These are phyloP conservation scores for Reticulomyxa filosa DNA, from an alignment of 78 protist species.

Conservation along the genomic window DNA sequence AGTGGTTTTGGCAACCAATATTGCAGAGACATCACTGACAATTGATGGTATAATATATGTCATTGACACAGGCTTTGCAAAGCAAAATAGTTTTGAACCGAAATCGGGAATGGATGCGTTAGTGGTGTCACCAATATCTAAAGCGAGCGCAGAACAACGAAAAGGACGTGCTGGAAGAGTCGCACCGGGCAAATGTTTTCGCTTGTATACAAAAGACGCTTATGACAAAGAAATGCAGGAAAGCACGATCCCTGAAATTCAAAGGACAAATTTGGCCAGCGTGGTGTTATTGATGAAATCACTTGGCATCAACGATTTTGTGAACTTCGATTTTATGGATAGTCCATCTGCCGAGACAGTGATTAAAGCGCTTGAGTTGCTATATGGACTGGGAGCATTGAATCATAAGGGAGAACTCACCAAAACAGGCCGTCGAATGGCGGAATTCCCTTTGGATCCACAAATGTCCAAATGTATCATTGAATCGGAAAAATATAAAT, in stretches of 20 bases:
- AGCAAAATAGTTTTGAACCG: constrained; percentile 74
- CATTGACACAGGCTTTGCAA: constrained; percentile 79
- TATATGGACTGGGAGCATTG: constrained; percentile 59
- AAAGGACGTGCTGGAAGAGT: constrained; percentile 92
- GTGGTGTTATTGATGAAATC: constrained; percentile 73
- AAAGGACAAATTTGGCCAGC: constrained; percentile 78
- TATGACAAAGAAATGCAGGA: constrained; percentile 56
- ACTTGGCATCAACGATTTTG: constrained; percentile 83
- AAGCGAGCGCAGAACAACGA: constrained; percentile 76
- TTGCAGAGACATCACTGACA: background rate
- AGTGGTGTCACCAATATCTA: constrained; percentile 66
- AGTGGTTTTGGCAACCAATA: background rate
- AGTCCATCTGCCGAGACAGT: constrained; percentile 93
- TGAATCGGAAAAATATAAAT: constrained; percentile 31
- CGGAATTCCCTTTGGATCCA: constrained; percentile 95
- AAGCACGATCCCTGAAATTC: constrained; percentile 87
- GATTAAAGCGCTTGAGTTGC: constrained; percentile 75
- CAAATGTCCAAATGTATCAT: constrained; percentile 53
- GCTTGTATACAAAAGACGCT: constrained; percentile 84
- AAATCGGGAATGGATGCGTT: constrained; percentile 80
- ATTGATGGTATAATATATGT: constrained; percentile 48
- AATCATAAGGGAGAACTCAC: constrained; percentile 88
- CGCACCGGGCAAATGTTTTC: constrained; percentile 82
- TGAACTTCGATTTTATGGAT: constrained; percentile 83
- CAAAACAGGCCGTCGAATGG: constrained; percentile 70